Evolutionary conservation across 768 basidiomycete species (phyloP), one percentile per base, ranked within the genome.

Genomic region (Rhodocollybia butyracea): DNA sequence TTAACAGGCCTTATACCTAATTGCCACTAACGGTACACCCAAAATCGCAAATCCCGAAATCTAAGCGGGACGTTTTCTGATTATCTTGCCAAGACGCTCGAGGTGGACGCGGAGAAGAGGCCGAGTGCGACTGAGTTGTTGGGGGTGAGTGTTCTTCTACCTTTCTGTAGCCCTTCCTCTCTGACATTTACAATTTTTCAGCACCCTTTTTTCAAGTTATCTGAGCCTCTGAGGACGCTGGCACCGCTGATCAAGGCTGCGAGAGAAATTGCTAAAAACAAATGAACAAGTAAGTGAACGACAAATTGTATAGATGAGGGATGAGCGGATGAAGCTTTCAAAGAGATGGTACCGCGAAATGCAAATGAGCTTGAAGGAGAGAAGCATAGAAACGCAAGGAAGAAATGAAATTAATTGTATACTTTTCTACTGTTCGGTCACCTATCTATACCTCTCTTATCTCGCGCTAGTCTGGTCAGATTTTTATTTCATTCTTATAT

Each of bases 11-110:
- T 74, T 99, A 41, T 99, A 98, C 70, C 83, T 99, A 46, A 99
- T 99, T 63, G 96, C 96, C 2, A 99, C 96, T 8, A 98, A 98
- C 63, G 96, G 97, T 26, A 98, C 96, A 22, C 97, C 97, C 0
- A 89, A 89, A 51, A 94, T 99, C 61, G 89, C 92, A 52, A 98
- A 97, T 69, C 95, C 95, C 8, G 80, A 83, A 81, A 78, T 57
- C 64, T 83, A 31, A 89, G 86, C 2, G 64, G 83, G 0, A 78
- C 89, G 15, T 98, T 99, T 76, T 86, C 83, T 52, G 92, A 97
- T 64, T 99, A 97, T 64, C 76, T 99, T 40, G 80, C 86, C 3
- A 86, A 89, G 71, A 88, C 89, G 8, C 76, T 98, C 43, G 94
- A 97, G 64, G 97, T 98, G 17, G 94, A 98, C 63, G 89, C 91